These are phyloP conservation scores for Suhomyces yuchorum DNA, from an alignment of 1,139 yeast genomes.

Conservation along the genomic window DNA sequence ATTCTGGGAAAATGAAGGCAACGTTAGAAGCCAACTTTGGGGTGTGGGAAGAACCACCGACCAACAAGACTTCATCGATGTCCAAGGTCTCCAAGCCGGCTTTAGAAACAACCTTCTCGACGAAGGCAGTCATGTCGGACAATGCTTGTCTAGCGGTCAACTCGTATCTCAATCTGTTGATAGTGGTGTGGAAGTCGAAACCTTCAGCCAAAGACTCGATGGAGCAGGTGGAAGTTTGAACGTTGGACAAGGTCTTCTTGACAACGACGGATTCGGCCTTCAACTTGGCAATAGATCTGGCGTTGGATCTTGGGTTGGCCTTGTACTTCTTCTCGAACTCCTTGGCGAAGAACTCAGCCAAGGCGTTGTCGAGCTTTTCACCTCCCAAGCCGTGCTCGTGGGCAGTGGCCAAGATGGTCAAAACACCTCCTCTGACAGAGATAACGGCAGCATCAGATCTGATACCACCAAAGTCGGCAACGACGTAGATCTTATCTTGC, in stretches of 20 bases:
- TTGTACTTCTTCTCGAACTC: constrained; percentile 90
- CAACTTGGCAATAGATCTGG: constrained; percentile 87
- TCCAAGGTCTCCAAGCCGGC: constrained; percentile 86
- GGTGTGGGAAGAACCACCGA: constrained; percentile 91
- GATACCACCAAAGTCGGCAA: constrained; percentile 96
- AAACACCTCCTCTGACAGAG: constrained; percentile 90
- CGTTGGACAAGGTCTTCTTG: constrained; percentile 91
- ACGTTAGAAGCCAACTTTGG: constrained; percentile 87
- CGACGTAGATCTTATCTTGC: constrained; percentile 81
- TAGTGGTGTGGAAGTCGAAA: constrained; percentile 85
- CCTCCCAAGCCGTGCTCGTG: constrained; percentile 90
- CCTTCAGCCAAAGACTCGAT: constrained; percentile 96
- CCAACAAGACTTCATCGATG: constrained; percentile 86
- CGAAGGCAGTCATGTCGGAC: constrained; percentile 72
- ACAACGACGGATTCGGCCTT: constrained; percentile 81
- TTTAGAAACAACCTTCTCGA: constrained; percentile 72
- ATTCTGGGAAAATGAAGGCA: constrained; percentile 75
- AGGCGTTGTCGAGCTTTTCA: constrained; percentile 74
- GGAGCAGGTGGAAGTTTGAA: constrained; percentile 85
- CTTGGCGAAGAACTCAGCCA: constrained; percentile 83
- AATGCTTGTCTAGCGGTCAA: constrained; percentile 80
- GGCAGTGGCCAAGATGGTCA: constrained; percentile 84
- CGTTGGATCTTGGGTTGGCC: constrained; percentile 77
- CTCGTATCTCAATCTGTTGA: constrained; percentile 94
- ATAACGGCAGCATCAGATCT: constrained; percentile 96